phyloP scores from a whole-genome alignment of 2,329 filamentous ascomycete species.

The Boeremia lycopersici region DNA sequence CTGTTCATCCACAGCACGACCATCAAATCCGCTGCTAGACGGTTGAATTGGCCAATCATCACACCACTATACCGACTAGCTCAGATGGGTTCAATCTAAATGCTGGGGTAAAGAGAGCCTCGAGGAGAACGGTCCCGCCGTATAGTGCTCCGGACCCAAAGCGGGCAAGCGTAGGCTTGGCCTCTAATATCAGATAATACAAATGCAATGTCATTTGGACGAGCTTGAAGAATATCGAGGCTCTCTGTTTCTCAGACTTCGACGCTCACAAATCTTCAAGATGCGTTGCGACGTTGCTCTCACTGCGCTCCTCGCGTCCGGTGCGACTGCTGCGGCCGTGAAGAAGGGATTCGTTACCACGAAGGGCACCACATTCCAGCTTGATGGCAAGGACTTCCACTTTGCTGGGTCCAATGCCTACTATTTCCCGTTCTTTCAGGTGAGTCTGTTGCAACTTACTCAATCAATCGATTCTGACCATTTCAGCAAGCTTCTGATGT shows the following conservation, averaged over 20 bases:
- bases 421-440: conserved; percentile 62
- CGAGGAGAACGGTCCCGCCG: conserved; percentile 1
- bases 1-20: not conserved
- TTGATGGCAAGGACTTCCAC: conserved; percentile 62
- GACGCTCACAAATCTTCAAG: not conserved
- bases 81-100: conserved; percentile 8
- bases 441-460: conserved; percentile 24
- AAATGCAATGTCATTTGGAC: conserved; percentile 2
- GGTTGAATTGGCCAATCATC: conserved; percentile 11
- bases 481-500: conserved; percentile 55
- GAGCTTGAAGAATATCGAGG: conserved; percentile 3
- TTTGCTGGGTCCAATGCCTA: conserved; percentile 65
- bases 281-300: conserved; percentile 24
- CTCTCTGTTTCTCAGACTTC: not conserved
- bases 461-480: not conserved
- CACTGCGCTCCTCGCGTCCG: conserved; percentile 24
- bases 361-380: conserved; percentile 58
- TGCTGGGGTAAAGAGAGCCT: conserved; percentile 15
- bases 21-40: not conserved
- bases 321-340: conserved; percentile 25
- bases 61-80: not conserved
- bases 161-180: conserved; percentile 9
- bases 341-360: conserved; percentile 56
- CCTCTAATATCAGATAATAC: conserved; percentile 11
- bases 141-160: conserved; percentile 15